These are phyloP conservation scores for Salinomyces thailandicus DNA, from an alignment of 2,329 filamentous ascomycete species.

Conservation along the genomic window DNA sequence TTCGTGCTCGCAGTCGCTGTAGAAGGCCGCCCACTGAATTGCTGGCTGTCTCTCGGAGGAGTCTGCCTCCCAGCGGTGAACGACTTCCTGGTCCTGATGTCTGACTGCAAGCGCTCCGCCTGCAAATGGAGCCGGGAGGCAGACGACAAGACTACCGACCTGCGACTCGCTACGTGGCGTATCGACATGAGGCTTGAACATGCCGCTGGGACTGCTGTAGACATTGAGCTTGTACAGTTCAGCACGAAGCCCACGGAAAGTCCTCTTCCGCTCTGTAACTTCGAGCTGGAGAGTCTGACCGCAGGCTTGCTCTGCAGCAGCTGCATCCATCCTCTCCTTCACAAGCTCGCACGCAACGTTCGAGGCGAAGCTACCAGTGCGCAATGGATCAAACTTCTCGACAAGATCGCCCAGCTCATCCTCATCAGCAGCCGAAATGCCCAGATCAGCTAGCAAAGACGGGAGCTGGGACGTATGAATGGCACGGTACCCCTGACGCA, in stretches of 20 bases:
- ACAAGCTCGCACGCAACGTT: background rate
- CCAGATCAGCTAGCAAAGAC: background rate
- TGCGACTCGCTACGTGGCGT: constrained; percentile 18
- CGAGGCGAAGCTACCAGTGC: background rate
- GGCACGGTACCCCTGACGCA: background rate
- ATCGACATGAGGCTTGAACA: constrained; percentile 21
- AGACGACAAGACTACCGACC: constrained; percentile 18
- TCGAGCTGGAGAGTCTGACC: background rate
- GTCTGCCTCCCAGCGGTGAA: constrained; percentile 34
- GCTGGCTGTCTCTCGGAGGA: background rate
- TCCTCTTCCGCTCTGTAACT: background rate
- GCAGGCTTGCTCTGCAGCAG: too few species aligned
- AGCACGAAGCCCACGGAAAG: constrained; percentile 28
- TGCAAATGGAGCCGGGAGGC: constrained; percentile 10
- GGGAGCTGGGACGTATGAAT: background rate
- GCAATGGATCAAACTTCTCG: background rate
- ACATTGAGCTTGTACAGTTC: constrained; percentile 51
- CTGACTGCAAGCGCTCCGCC: constrained; percentile 38
- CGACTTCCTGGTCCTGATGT: constrained; percentile 27
- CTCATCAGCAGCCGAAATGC: background rate
- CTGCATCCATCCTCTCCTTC: background rate
- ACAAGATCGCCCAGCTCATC: background rate
- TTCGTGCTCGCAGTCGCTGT: constrained; percentile 45
- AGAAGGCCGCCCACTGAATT: constrained; percentile 43
- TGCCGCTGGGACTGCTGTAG: constrained; percentile 12